These are phyloP conservation scores for Schizosaccharomyces osmophilus DNA, from an alignment of 805 yeast species.

Conservation along the genomic window DNA sequence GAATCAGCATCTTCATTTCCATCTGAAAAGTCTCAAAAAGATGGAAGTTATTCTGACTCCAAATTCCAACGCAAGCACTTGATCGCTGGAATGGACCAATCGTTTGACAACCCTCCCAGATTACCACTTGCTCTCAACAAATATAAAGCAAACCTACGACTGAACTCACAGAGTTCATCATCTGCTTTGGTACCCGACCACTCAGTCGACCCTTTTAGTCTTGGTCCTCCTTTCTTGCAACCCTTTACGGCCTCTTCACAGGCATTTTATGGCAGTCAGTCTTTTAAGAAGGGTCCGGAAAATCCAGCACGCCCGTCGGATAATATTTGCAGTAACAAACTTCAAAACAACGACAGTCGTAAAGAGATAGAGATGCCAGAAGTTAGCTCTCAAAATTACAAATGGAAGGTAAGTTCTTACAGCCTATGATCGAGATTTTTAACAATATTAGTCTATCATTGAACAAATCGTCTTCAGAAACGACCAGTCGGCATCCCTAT, in stretches of 20 bases:
- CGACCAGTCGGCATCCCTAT: slow-evolving; percentile 21
- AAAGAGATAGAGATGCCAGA: background rate
- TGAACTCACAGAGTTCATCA: background rate
- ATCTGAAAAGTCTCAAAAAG: too few species aligned
- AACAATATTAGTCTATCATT: slow-evolving; percentile 7
- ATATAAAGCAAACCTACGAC: too few species aligned
- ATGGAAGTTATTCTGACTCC: too few species aligned
- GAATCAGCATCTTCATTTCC: too few species aligned
- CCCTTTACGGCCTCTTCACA: background rate
- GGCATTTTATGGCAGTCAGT: background rate
- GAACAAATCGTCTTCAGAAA: slow-evolving; percentile 13
- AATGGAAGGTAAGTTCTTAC: background rate
- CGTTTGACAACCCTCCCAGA: too few species aligned
- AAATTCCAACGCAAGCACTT: too few species aligned
- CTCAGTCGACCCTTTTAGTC: background rate
- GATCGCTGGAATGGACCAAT: too few species aligned
- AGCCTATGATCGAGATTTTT: background rate
- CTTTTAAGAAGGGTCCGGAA: background rate
- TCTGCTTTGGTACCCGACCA: background rate
- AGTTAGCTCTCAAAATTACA: background rate
- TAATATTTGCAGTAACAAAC: background rate
- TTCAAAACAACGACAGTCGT: background rate
- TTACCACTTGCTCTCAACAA: too few species aligned
- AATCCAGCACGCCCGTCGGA: background rate
- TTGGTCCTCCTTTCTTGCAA: background rate